phyloP scores from a whole-genome alignment of 768 basidiomycete genomes.

The Artomyces pyxidatus region DNA sequence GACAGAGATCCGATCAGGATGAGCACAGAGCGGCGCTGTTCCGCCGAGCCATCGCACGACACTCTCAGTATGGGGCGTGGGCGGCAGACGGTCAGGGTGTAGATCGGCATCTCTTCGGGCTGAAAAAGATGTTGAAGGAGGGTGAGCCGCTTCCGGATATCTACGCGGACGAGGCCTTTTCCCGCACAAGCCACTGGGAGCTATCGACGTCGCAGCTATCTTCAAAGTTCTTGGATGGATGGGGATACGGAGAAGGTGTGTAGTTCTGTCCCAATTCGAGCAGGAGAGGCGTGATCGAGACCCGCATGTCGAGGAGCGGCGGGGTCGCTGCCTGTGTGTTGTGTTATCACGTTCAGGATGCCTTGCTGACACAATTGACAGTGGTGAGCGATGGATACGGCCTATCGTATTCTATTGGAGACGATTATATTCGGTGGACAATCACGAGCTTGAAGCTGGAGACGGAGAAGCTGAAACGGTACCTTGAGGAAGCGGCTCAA shows the following conservation, averaged over 20 bases:
- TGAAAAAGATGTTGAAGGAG: conserved; percentile 71
- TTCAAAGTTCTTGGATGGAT: conserved; percentile 77
- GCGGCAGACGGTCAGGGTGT: conserved; percentile 93
- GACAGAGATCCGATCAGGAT: conserved; percentile 30
- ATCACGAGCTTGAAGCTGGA: conserved; percentile 65
- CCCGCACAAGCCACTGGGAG: conserved; percentile 81
- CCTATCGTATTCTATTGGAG: conserved; percentile 82
- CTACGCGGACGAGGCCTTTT: conserved; percentile 66
- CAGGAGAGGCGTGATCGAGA: too few species aligned
- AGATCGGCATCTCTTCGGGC: conserved; percentile 90
- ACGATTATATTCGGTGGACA: conserved; percentile 82
- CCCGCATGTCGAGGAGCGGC: too few species aligned
- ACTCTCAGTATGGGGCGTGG: conserved; percentile 83
- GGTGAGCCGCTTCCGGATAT: conserved; percentile 69
- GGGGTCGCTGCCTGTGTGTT: not conserved
- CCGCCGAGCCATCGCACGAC: conserved; percentile 67
- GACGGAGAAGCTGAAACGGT: conserved; percentile 53
- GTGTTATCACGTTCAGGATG: not conserved
- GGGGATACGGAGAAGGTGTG: conserved; percentile 95
- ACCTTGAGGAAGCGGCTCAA: conserved; percentile 72
- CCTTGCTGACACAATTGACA: conserved; percentile 19
- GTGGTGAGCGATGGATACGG: conserved; percentile 93
- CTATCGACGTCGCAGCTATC: conserved; percentile 86
- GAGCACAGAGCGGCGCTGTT: conserved; percentile 57
- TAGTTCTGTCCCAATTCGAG: conserved; percentile 3